Conservation (phyloP, 2,329 filamentous ascomycete genomes). For the Drechslerella stenobrocha region DNA sequence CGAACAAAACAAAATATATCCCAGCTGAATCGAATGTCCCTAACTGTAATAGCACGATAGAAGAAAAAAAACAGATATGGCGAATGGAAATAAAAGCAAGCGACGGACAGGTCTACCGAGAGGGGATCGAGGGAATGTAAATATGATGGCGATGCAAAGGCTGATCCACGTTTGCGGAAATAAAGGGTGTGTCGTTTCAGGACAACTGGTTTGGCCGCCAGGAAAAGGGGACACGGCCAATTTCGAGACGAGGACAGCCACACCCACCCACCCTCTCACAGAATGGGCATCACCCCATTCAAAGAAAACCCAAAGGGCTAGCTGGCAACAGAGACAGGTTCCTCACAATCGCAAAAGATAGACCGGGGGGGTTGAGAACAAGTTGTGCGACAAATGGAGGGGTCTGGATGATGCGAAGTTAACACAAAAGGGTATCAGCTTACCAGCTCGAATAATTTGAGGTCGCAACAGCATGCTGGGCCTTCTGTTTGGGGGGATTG, state of each 20-base stretch:
- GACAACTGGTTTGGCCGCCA: constrained; percentile 35
- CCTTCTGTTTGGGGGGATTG: constrained; percentile 21
- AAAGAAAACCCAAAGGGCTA: not conserved
- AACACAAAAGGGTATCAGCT: constrained; percentile 48
- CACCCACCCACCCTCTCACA: constrained; percentile 46
- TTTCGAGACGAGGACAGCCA: constrained; percentile 47
- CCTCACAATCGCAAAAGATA: constrained; percentile 3
- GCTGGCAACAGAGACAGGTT: not conserved
- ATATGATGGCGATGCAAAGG: constrained; percentile 36
- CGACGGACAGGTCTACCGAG: constrained; percentile 32
- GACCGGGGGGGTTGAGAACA: constrained; percentile 4
- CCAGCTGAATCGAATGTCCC: not conserved
- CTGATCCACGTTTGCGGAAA: constrained; percentile 47
- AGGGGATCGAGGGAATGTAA: constrained; percentile 41
- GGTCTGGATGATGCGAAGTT: constrained; percentile 14
- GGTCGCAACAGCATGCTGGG: constrained; percentile 61
- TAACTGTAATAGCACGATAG: not conserved
- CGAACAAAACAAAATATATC: constrained; percentile 12
- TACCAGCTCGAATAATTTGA: constrained; percentile 63
- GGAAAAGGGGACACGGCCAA: constrained; percentile 45
- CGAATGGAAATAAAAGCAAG: constrained; percentile 8
- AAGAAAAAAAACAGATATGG: constrained; percentile 9
- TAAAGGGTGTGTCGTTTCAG: constrained; percentile 48
- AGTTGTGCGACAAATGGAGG: constrained; percentile 39
- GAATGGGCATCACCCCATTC: constrained; percentile 45